Evolutionary conservation across 1,284 basidiomycete species (phyloP).

Genomic region (Fomitopsis schrenkii): DNA sequence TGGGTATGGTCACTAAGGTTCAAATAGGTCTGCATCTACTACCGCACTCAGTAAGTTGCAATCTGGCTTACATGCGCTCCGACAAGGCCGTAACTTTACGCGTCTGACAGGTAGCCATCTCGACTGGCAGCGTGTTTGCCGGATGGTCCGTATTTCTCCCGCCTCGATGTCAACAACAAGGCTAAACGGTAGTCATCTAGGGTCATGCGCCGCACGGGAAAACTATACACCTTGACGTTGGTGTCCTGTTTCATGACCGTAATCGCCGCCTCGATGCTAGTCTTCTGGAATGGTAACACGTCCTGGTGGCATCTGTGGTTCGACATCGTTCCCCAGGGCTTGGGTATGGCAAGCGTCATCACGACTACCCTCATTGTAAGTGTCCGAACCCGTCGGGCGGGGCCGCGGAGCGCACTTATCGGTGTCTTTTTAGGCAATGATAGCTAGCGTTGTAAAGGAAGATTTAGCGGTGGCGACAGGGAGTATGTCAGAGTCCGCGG

Average conservation of each 20-base stretch:
- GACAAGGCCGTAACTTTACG: slow-evolving; percentile 13
- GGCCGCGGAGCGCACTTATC: slow-evolving; percentile 3
- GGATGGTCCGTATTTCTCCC: slow-evolving; percentile 61
- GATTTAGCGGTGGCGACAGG: slow-evolving; percentile 86
- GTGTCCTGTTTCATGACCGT: slow-evolving; percentile 51
- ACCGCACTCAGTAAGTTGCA: slow-evolving; percentile 72
- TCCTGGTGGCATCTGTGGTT: slow-evolving; percentile 67
- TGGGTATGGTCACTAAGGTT: background rate
- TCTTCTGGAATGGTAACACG: slow-evolving; percentile 61
- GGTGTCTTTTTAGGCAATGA: slow-evolving; percentile 62
- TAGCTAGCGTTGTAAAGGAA: slow-evolving; percentile 74
- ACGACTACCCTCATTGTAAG: slow-evolving; percentile 80
- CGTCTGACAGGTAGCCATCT: slow-evolving; percentile 58
- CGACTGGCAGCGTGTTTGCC: slow-evolving; percentile 77
- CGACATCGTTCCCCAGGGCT: slow-evolving; percentile 74
- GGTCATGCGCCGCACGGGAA: slow-evolving; percentile 81
- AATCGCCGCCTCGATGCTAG: slow-evolving; percentile 51
- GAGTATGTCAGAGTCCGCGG: slow-evolving; percentile 49
- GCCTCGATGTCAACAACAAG: slow-evolving; percentile 1
- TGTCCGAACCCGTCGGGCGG: slow-evolving; percentile 8
- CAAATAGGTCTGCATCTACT: slow-evolving; percentile 69
- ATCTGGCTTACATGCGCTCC: background rate
- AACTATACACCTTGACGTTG: slow-evolving; percentile 72
- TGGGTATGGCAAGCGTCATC: slow-evolving; percentile 80
- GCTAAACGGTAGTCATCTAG: slow-evolving; percentile 30